A percentile compares a stretch with the other conserved stretches of the same genome.
Conservation (phyloP, 306 rosid genomes). For the Sphenostylis stenocarpa region DNA sequence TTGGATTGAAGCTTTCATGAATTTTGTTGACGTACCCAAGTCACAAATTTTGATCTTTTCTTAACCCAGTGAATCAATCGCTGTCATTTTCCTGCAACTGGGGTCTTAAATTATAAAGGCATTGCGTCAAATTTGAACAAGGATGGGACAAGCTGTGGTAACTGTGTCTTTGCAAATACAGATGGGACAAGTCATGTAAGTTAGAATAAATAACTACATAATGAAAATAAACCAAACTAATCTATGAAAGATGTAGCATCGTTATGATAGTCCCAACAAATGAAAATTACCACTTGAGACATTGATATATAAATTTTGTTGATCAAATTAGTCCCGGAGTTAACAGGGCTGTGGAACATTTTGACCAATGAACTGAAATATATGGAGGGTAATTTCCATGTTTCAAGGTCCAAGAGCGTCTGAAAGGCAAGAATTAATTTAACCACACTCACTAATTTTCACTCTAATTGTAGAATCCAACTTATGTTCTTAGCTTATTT, state of each 20-base stretch:
- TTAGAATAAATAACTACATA: not conserved
- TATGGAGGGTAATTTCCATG: not conserved
- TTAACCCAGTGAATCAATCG: not conserved
- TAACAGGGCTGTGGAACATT: not conserved
- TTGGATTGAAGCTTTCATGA: not conserved
- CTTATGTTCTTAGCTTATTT: not conserved
- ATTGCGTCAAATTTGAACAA: not conserved
- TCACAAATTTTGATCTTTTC: conserved; percentile 5
- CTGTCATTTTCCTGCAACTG: not conserved
- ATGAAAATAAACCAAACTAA: not conserved
- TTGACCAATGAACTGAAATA: not conserved
- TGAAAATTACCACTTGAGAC: not conserved
- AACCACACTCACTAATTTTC: not conserved
- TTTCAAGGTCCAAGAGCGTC: not conserved
- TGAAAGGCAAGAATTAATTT: not conserved
- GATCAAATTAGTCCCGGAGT: not conserved
- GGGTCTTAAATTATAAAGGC: conserved; percentile 12
- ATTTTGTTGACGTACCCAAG: not conserved
- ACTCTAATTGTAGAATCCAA: not conserved
- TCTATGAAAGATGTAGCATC: not conserved
- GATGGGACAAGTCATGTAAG: not conserved
- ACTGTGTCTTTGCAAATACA: not conserved
- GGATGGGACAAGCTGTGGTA: not conserved
- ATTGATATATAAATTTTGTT: not conserved
- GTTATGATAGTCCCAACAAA: not conserved